Evolutionary conservation across 345 rosid genomes (phyloP), one percentile per base, ranked within the genome.

Genomic region (Lepidium didymum): DNA sequence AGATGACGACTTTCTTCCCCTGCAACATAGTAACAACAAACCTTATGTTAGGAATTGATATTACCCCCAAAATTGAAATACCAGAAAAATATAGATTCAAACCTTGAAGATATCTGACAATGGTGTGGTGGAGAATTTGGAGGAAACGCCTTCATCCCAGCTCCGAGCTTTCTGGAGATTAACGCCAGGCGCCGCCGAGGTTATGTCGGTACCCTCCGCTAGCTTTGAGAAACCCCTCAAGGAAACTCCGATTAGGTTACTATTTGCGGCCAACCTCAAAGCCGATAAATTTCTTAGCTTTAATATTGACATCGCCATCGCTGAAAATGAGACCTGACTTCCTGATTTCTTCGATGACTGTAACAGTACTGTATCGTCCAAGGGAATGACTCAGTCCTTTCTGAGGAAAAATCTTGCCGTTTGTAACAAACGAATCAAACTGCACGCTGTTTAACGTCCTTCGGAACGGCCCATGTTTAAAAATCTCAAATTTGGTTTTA

Each of bases 1-100:
- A 92, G 80, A 86, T 84, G 77, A 90, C 89, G 12, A 92, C 96
- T 82, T 88, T 90, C 82, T 90, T 92, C 21, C 87, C 97, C 98
- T 92, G 93, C 16, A 81, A 77, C 18, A 44, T 33, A 70, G 13
- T 12, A 76, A 8, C 50, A 23, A 45, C 36, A 37, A 56, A 50
- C 40, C 21, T 33, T 14, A 57, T n/a, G 54, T 29, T 54, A 72
- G 47, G 40, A 6, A 25, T 27, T 50, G 33, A 56, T 45, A 67
- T 5, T 18, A 2, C n/a, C 37, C 1, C n/a, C 52, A 19, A 7
- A 7, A 70, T 40, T 9, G 9, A 56, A 50, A 29, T 23, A 1
- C 0, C n/a, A 0, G 41, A 10, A 40, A 12, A 36, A 9, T n/a
- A 74, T 18, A 34, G 47, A 14, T 36, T 38, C 8, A 9, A 73